These are phyloP conservation scores for Vitis hybrid DNA, from an alignment of 177 flowering plant genomes.

Conservation along the genomic window DNA sequence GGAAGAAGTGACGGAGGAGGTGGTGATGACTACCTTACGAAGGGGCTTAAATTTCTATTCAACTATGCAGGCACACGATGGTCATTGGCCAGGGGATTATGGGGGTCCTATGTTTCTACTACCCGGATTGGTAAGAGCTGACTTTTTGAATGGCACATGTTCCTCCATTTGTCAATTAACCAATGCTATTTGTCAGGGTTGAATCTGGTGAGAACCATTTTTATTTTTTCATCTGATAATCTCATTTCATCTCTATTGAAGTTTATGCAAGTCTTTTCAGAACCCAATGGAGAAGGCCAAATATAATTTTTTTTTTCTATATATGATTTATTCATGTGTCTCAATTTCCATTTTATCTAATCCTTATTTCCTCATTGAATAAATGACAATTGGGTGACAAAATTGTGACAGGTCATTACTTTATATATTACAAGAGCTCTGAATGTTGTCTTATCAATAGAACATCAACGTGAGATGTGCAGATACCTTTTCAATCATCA, in stretches of 20 bases:
- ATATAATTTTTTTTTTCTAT: background rate
- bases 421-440: conserved; percentile 19
- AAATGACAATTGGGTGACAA: no score
- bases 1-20: conserved; percentile 25
- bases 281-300: no score
- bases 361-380: no score
- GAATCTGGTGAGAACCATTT: no score
- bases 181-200: no score
- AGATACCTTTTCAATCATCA: conserved; percentile 10
- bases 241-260: no score
- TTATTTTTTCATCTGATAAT: no score
- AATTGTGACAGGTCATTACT: conserved; percentile 14
- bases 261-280: no score
- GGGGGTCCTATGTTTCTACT: conserved; percentile 49
- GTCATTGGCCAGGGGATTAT: conserved; percentile 48
- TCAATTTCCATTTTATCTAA: no score
- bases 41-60: conserved; percentile 35
- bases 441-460: conserved; percentile 18
- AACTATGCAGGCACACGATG: conserved; percentile 37
- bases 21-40: conserved; percentile 23
- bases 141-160: background rate
- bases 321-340: background rate
- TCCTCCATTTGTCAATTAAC: background rate
- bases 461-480: conserved; percentile 24
- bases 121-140: conserved; percentile 37